Conservation (phyloP, 768 basidiomycete species). For the Heimioporus sp. region DNA sequence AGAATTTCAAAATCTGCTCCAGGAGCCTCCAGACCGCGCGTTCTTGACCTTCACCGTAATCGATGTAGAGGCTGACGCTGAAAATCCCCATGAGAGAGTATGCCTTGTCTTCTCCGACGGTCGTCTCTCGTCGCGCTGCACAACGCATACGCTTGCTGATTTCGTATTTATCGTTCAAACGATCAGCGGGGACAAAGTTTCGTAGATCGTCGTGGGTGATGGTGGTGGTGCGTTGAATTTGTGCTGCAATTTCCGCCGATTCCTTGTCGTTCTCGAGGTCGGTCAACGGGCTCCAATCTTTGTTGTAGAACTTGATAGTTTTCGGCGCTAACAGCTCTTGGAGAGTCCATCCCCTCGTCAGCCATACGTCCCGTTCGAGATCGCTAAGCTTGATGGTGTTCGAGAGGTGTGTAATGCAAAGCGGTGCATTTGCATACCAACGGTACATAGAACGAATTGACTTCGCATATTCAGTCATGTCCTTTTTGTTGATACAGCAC, state of each 20-base stretch:
- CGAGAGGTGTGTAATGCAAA: neutral
- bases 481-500: slow-evolving; percentile 1
- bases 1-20: neutral
- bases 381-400: neutral
- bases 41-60: slow-evolving; percentile 11
- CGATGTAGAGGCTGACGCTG: slow-evolving; percentile 4
- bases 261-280: neutral
- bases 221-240: neutral
- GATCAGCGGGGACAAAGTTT: neutral
- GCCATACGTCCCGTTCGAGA: slow-evolving; percentile 1
- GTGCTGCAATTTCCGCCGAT: neutral
- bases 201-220: neutral
- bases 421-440: neutral
- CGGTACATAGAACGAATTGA: slow-evolving; percentile 2
- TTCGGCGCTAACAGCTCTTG: slow-evolving; percentile 1
- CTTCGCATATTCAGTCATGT: neutral
- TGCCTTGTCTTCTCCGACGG: slow-evolving; percentile 13
- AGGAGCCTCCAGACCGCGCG: slow-evolving; percentile 1
- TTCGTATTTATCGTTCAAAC: neutral
- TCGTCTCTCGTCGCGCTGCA: slow-evolving; percentile 13
- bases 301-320: neutral
- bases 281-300: neutral
- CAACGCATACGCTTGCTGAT: slow-evolving; percentile 4
- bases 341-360: slow-evolving; percentile 3
- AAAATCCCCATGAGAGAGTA: slow-evolving; percentile 17